Conservation (phyloP, 768 basidiomycete species). For the Pholiota microspora region DNA sequence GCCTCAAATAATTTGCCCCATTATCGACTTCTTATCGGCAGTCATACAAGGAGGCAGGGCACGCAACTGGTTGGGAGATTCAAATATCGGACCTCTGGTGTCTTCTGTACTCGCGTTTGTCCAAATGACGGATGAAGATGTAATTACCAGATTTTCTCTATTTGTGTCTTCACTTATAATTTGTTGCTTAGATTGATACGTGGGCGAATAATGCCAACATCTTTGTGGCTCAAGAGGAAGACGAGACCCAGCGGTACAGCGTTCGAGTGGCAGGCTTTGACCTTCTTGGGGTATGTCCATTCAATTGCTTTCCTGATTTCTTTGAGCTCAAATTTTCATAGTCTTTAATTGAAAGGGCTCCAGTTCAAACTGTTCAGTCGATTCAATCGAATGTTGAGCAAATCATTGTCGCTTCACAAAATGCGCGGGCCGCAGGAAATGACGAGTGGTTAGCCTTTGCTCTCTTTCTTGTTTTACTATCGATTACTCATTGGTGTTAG, state of each 20-base stretch:
- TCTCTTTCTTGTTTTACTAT: too few relatives aligned
- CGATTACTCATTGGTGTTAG: too few relatives aligned
- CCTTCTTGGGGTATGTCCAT: constrained; percentile 59
- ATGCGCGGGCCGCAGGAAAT: constrained; percentile 50
- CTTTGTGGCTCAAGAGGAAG: constrained; percentile 94
- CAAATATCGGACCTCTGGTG: constrained; percentile 51
- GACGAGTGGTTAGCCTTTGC: constrained; percentile 52
- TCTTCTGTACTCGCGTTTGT: constrained; percentile 62
- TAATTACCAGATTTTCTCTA: constrained; percentile 25
- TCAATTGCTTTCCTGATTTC: neutral
- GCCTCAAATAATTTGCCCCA: constrained; percentile 70
- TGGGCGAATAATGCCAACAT: constrained; percentile 90
- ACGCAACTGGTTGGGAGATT: constrained; percentile 58
- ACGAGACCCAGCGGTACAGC: constrained; percentile 81
- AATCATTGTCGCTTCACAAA: constrained; percentile 56
- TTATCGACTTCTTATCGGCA: constrained; percentile 77
- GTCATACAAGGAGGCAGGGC: constrained; percentile 63
- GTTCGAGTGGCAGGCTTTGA: constrained; percentile 85
- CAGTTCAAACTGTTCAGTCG: constrained; percentile 45
- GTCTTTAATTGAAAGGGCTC: constrained; percentile 57
- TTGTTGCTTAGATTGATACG: constrained; percentile 67
- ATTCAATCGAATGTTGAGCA: constrained; percentile 56
- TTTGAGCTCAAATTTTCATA: constrained; percentile 20
- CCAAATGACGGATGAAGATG: constrained; percentile 91
- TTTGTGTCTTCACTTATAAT: neutral